These are phyloP conservation scores for Colletotrichum euphorbiae DNA, from an alignment of 2,329 filamentous ascomycete genomes.

Conservation along the genomic window DNA sequence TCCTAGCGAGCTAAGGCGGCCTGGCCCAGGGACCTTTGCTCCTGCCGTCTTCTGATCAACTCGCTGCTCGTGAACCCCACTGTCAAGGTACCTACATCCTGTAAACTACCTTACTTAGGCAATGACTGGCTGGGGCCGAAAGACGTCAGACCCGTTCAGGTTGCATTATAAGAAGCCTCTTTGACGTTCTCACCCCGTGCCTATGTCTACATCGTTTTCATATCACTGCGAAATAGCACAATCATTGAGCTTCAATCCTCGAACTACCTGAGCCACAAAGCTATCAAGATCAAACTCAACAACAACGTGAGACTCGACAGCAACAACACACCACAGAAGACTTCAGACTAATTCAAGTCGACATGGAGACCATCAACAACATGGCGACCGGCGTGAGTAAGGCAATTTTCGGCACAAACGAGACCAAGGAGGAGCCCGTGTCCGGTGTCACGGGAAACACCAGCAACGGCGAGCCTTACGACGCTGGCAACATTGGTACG, in stretches of 20 bases:
- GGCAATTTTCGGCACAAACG: slow-evolving; percentile 58
- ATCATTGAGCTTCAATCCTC: not conserved
- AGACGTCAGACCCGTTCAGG: slow-evolving; percentile 32
- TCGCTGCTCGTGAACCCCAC: not conserved
- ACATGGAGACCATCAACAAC: slow-evolving; percentile 74
- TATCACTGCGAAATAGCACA: not conserved
- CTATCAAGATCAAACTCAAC: not conserved
- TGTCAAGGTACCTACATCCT: slow-evolving; percentile 3
- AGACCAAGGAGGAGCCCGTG: slow-evolving; percentile 70
- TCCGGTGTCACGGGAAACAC: slow-evolving; percentile 78
- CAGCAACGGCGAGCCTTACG: slow-evolving; percentile 77
- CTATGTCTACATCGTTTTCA: not conserved
- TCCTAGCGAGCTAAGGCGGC: not conserved
- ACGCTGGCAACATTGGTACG: slow-evolving; percentile 78
- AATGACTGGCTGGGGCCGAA: not conserved
- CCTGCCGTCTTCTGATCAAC: not conserved
- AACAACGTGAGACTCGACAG: not conserved
- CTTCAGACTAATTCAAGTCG: slow-evolving; percentile 34
- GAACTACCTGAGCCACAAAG: not conserved
- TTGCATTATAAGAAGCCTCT: slow-evolving; percentile 23
- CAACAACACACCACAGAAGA: not conserved
- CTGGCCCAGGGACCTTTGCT: not conserved
- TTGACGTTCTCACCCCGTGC: slow-evolving; percentile 8
- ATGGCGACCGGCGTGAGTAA: slow-evolving; percentile 57
- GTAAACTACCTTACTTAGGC: not conserved